Evolutionary conservation across 169 alveolate genomes (phyloP), one percentile per base, ranked within the genome.

Genomic region (Besnoitia besnoiti): DNA sequence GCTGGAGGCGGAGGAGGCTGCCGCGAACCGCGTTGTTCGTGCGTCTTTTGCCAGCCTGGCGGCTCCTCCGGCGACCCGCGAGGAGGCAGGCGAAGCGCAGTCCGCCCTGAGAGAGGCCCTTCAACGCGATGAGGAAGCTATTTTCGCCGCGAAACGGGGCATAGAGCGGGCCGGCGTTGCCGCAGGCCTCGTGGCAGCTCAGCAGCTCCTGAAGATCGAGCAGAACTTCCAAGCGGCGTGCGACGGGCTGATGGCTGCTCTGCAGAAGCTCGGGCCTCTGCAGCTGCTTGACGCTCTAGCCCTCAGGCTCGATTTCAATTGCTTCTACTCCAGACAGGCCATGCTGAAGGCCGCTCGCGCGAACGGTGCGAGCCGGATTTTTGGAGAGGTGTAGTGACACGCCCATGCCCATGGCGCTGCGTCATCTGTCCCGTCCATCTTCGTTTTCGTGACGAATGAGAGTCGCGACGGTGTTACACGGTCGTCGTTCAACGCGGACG

Each of bases 181-280:
- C 33, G 87, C 87, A 24, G 87, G 87, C 27, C 61, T 77, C 61
- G 40, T 21, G 55, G 59, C 59, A 42, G 87, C 87, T 35, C 33
- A 77, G 59, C 87, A 42, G 33, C 87, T 77, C 37, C 14, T 37
- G 30, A 39, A 77, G 35, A 77, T 77, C 33, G 87, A 77, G 87
- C 12, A 77, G 5, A 37, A 0, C 50, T 77, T 77, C 33, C 14
- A 77, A 39, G 59, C 44, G 5, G 87, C 87, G 14, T 77, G 87
- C 59, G 87, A 37, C 8, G 49, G 44, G n/a, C 87, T 77, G 16
- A 40, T 77, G 55, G 8, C 59, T 1, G 59, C 50, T 5, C 87
- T 77, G 40, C 87, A 42, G 49, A 37, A 77, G 59, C 87, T 77
- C 33, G 87, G 40, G 55, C 87, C 87, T 27, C 59, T 77, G 87